These are phyloP conservation scores for Benincasa hispida DNA, from an alignment of 306 rosid species.

Conservation along the genomic window DNA sequence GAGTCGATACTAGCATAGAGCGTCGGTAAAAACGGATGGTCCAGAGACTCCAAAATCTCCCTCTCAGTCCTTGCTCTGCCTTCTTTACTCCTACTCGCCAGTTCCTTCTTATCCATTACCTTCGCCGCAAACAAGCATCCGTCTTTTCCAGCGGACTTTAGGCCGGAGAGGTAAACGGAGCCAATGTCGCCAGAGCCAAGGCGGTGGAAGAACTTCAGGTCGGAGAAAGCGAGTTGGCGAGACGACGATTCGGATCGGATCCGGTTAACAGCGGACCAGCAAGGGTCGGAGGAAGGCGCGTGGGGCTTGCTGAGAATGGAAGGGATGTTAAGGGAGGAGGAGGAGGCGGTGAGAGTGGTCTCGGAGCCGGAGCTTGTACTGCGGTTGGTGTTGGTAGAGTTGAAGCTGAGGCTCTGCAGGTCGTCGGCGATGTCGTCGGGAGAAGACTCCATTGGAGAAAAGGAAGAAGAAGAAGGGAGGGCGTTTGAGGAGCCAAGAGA, in stretches of 20 bases:
- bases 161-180: slow-evolving; percentile 50
- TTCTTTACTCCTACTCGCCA: slow-evolving; percentile 56
- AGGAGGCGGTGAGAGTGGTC: slow-evolving; percentile 41
- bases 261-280: slow-evolving; percentile 54
- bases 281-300: slow-evolving; percentile 58
- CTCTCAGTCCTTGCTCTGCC: slow-evolving; percentile 68
- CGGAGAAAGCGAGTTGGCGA: slow-evolving; percentile 41
- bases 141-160: slow-evolving; percentile 22
- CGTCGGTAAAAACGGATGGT: slow-evolving; percentile 71
- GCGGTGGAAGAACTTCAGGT: slow-evolving; percentile 49
- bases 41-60: slow-evolving; percentile 55
- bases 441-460: slow-evolving; percentile 54
- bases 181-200: slow-evolving; percentile 81
- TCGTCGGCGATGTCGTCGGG: slow-evolving; percentile 67
- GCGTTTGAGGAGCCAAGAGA: background rate
- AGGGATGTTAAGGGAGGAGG: slow-evolving; percentile 27
- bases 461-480: background rate
- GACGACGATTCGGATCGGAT: slow-evolving; percentile 52
- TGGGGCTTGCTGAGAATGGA: slow-evolving; percentile 25
- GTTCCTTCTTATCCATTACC: slow-evolving; percentile 76
- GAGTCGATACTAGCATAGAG: slow-evolving; percentile 65
- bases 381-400: slow-evolving; percentile 51
- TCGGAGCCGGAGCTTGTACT: slow-evolving; percentile 70
- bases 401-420: slow-evolving; percentile 64
- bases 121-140: slow-evolving; percentile 52